Evolutionary conservation across 352 stramenopile species (phyloP).

Genomic region (Phytophthora sp.): DNA sequence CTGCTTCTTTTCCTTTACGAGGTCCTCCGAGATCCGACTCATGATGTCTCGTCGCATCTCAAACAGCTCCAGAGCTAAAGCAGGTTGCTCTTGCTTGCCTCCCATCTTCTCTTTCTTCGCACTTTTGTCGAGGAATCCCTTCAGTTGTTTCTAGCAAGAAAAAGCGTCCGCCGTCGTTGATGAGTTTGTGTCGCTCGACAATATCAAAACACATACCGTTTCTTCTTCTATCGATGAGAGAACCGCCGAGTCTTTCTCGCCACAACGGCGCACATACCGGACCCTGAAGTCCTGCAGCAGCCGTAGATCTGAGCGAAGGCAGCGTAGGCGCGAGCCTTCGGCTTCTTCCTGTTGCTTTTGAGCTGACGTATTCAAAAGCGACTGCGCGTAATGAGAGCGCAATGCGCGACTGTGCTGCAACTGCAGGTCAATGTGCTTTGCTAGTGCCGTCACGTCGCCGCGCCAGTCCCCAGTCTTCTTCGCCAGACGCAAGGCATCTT

Average conservation of each 20-base stretch:
- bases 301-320: slow-evolving; percentile 63
- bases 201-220: slow-evolving; percentile 27
- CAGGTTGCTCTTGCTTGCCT: slow-evolving; percentile 42
- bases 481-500: slow-evolving; percentile 55
- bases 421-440: slow-evolving; percentile 79
- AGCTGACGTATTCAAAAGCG: slow-evolving; percentile 46
- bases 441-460: slow-evolving; percentile 68
- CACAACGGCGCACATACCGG: slow-evolving; percentile 33
- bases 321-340: slow-evolving; percentile 55
- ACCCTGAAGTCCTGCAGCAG: slow-evolving; percentile 73
- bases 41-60: slow-evolving; percentile 72
- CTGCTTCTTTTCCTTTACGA: slow-evolving; percentile 68
- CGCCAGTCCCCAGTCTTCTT: slow-evolving; percentile 72
- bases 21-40: slow-evolving; percentile 72
- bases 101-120: slow-evolving; percentile 70
- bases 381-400: slow-evolving; percentile 59
- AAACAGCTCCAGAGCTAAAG: slow-evolving; percentile 65
- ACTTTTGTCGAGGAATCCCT: slow-evolving; percentile 64
- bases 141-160: slow-evolving; percentile 47
- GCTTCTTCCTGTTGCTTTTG: slow-evolving; percentile 59
- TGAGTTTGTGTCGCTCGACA: neutral
- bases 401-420: slow-evolving; percentile 72
- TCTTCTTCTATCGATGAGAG: slow-evolving; percentile 40
- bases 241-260: slow-evolving; percentile 16
- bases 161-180: too few relatives aligned